A percentile compares a stretch with the other conserved stretches of the same genome.
Evolutionary conservation across 2,329 filamentous ascomycete species (phyloP).

Genomic region (Amauroascus verrucosus): DNA sequence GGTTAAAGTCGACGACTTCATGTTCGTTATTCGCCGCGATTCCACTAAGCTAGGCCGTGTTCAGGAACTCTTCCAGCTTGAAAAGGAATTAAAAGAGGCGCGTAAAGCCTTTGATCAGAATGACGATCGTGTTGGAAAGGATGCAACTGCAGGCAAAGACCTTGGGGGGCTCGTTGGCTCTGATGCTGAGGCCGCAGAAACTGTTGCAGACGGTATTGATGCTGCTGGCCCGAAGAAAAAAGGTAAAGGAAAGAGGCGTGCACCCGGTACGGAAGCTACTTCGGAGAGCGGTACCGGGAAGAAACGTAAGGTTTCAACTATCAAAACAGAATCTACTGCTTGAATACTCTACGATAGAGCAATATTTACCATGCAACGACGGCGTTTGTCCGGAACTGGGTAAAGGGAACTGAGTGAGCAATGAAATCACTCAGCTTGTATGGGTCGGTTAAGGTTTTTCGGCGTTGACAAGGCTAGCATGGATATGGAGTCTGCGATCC

Average conservation of each 20-base stretch:
- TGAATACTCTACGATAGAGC: not conserved
- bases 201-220: not conserved
- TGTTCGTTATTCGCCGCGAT: conserved; percentile 82
- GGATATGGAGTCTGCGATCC: not conserved
- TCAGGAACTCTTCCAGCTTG: conserved; percentile 78
- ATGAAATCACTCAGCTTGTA: not conserved
- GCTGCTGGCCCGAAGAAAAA: conserved; percentile 16
- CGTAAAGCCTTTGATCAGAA: conserved; percentile 50
- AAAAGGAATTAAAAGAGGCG: conserved; percentile 73
- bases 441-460: not conserved
- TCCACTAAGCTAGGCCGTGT: conserved; percentile 78
- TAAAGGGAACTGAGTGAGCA: not conserved
- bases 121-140: conserved; percentile 35
- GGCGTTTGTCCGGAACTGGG: not conserved
- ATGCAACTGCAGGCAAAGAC: conserved; percentile 27
- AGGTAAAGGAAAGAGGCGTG: conserved; percentile 16
- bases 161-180: conserved; percentile 20
- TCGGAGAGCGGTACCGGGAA: conserved; percentile 11
- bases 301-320: conserved; percentile 12
- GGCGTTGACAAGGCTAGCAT: not conserved
- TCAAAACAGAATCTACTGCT: not conserved
- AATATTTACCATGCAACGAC: not conserved
- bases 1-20: conserved; percentile 96
- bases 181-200: conserved; percentile 19
- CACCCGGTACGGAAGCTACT: conserved; percentile 2